Evolutionary conservation across 352 stramenopile species (phyloP).

Genomic region (Phytopythium ostracodes): DNA sequence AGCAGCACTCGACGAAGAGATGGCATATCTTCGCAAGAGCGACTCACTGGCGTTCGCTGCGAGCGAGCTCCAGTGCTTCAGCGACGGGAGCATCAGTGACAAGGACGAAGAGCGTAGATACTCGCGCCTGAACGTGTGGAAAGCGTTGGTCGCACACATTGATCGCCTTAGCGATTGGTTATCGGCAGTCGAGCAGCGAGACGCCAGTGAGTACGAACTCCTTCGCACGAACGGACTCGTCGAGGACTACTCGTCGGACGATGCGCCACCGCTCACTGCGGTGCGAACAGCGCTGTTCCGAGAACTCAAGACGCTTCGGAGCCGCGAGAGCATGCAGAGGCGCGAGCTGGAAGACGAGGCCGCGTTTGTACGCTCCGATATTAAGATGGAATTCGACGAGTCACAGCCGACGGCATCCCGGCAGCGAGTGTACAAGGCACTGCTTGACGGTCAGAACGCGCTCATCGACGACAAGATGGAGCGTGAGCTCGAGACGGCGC

Average conservation of each 20-base stretch:
- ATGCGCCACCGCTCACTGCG: neutral
- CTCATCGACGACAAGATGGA: constrained; percentile 64
- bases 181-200: neutral
- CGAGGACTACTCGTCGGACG: neutral
- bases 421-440: constrained; percentile 32
- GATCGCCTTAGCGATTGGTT: neutral
- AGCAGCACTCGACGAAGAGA: constrained; percentile 15
- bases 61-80: constrained; percentile 6
- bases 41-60: constrained; percentile 12
- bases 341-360: constrained; percentile 12
- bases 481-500: constrained; percentile 30
- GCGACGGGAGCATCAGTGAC: neutral
- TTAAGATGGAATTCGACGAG: constrained; percentile 14
- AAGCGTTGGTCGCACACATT: neutral
- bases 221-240: neutral
- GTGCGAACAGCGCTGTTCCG: constrained; percentile 12
- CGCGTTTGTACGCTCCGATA: constrained; percentile 5
- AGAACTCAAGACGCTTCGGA: constrained; percentile 3
- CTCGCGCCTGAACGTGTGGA: constrained; percentile 7
- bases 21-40: constrained; percentile 8
- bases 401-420: constrained; percentile 15
- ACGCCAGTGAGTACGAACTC: neutral
- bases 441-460: constrained; percentile 37
- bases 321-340: neutral
- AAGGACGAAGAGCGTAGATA: neutral